Evolutionary conservation across 208 protist species (phyloP), one percentile per base, ranked within the genome.

Genomic region (Wallacemonas sp.): DNA sequence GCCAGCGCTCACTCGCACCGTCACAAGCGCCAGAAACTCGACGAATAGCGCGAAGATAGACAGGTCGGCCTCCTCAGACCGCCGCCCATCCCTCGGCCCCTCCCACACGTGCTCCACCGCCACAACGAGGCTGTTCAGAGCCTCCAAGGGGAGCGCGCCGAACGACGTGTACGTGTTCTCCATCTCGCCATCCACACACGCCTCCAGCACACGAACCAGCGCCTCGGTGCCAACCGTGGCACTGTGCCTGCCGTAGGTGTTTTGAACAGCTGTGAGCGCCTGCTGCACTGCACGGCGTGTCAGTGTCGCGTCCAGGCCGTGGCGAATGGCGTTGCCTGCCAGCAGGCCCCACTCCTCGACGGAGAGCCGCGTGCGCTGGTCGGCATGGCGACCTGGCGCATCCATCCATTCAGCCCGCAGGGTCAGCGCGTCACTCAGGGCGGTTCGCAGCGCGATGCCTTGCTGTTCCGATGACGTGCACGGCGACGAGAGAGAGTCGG

Each of bases 201-300:
- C 82, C 51, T 92, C 86, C 69, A 89, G 55, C 19, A 92, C 75
- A 49, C 86, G 86, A 17, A 82, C 71, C 17, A 92, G 53, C 42
- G 49, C 53, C 2, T 4, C 24, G 31, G 26, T 24, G 26, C 41
- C 41, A 21, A 45, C 45, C 36, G 19, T 28, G 1, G 24, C 41
- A 5, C 30, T 38, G n/a, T 28, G 46, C 1, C 24, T 4, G 2
- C 33, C n/a, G 34, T 31, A 22, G 21, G 56, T 34, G 2, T 28
- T 24, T 2, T 67, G 36, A 56, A 78, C 70, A 34, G 45, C 45
- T 31, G 30, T 38, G 15, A 71, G 62, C 61, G 51, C 28, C 15
- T 22, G 30, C 28, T 17, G 30, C 26, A 58, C 51, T 26, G 51
- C 26, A 22, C 34, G 34, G 28, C 51, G 51, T 17, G 51, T 58